Evolutionary conservation across 1,284 basidiomycete species (phyloP).

Genomic region (Rhizoctonia solani): DNA sequence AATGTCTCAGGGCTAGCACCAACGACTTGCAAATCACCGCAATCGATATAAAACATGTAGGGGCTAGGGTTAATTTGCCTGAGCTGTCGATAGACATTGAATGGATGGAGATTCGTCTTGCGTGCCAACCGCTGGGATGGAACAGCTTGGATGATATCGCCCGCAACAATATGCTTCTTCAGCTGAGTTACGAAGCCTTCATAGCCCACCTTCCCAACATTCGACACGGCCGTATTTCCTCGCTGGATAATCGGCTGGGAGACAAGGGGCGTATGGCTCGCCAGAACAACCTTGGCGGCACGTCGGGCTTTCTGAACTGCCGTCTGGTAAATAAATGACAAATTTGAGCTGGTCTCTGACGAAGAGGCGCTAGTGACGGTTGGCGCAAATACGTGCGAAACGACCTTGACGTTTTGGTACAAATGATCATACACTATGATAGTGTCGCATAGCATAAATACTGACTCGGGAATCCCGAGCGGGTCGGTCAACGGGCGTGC

Average conservation of each 20-base stretch:
- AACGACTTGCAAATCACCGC: conserved; percentile 89
- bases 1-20: conserved; percentile 98
- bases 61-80: conserved; percentile 96
- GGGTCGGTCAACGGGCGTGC: conserved; percentile 71
- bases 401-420: conserved; percentile 91
- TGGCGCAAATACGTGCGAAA: conserved; percentile 92
- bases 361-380: conserved; percentile 49
- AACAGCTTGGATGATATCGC: conserved; percentile 99
- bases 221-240: conserved; percentile 63
- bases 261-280: conserved; percentile 58
- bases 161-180: conserved; percentile 92
- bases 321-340: conserved; percentile 80
- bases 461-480: conserved; percentile 87
- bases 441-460: conserved; percentile 96
- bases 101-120: conserved; percentile 89
- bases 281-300: conserved; percentile 69
- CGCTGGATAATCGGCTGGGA: conserved; percentile 66
- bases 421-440: conserved; percentile 97
- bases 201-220: conserved; percentile 94
- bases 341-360: conserved; percentile 52
- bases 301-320: conserved; percentile 78
- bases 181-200: conserved; percentile 89
- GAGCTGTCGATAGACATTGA: conserved; percentile 94
- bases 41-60: conserved; percentile 99
- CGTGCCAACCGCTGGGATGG: conserved; percentile 90